Evolutionary conservation across 1,139 yeast genomes (phyloP), one percentile per base, ranked within the genome.

Genomic region (Candida labiduridarum): DNA sequence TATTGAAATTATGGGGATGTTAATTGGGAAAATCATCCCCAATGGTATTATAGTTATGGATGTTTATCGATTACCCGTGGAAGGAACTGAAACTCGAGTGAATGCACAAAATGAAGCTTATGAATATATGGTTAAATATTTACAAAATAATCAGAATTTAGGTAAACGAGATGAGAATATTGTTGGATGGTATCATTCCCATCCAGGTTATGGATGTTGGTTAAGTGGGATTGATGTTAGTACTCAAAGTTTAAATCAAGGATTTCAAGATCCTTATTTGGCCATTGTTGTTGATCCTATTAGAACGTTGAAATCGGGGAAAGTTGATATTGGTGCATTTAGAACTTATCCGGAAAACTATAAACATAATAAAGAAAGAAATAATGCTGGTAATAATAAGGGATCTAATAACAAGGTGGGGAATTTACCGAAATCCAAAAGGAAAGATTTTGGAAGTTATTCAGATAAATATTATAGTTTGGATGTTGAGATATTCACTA

Each of bases 161-260:
- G 46, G 46, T 12, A 29, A 33, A 31, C 14, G 30, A 25, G 61
- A 71, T 12, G 80, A 79, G 48, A 81, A 88, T 59, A 87, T 94
- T 35, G 90, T 91, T 14, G 97, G 97, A 7, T 89, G 96, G 96
- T 89, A 92, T 68, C 96, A 94, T 68, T 91, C 97, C 2, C 99
- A 94, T 67, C 98, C 98, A 0, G 97, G 97, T 0, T 94, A 91
- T 66, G 98, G 97, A 40, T 89, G 97, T 65, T 88, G 97, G 96
- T 69, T 91, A 41, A 85, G 94, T 54, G 95, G 94, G 15, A 90
- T 91, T 46, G 97, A 91, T 68, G 95, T 91, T 30, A 84, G 88
- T 49, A 91, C 97, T 0, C 97, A 94, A 64, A 75, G 81, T 51
- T 71, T 92, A 66, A 91, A 92, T 63, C 97, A 91, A 66, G 82